Conservation (phyloP, 352 stramenopile genomes). For the Blastocystis sp. region DNA sequence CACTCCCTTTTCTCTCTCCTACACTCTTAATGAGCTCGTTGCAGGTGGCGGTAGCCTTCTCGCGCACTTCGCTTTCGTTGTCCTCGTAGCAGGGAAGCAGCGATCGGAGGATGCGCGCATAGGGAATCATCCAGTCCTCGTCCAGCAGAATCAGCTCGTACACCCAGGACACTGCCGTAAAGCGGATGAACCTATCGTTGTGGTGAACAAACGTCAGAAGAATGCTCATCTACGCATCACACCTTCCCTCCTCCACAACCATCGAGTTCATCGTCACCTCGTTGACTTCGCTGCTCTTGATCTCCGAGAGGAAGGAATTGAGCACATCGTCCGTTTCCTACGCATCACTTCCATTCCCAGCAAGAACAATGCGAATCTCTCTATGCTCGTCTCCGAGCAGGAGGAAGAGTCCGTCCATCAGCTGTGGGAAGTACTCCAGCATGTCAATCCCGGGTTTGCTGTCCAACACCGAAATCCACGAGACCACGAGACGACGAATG, state of each 20-base stretch:
- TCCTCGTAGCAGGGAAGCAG: constrained; percentile 56
- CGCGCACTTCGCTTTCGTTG: constrained; percentile 13
- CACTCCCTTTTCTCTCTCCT: neutral
- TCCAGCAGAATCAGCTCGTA: constrained; percentile 62
- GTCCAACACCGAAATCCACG: constrained; percentile 62
- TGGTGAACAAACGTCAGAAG: constrained; percentile 45
- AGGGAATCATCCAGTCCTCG: constrained; percentile 28
- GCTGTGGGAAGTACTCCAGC: constrained; percentile 65
- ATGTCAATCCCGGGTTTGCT: constrained; percentile 62
- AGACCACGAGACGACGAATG: constrained; percentile 81
- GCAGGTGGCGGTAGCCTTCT: constrained; percentile 24
- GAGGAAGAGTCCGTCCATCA: constrained; percentile 60
- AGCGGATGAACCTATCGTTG: constrained; percentile 58
- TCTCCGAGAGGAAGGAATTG: constrained; percentile 52
- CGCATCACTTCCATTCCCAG: neutral
- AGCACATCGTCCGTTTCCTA: constrained; percentile 58
- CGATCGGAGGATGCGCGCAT: constrained; percentile 36
- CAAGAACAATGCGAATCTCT: constrained; percentile 36
- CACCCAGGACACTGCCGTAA: constrained; percentile 42
- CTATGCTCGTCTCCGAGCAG: constrained; percentile 58
- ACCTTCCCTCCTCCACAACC: neutral
- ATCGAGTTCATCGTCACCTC: constrained; percentile 43
- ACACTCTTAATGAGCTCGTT: constrained; percentile 46
- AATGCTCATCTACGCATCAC: constrained; percentile 19
- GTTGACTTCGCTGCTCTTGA: constrained; percentile 62